Conservation (phyloP, 73 alveolate species). For the Paramecium pentaurelia region DNA sequence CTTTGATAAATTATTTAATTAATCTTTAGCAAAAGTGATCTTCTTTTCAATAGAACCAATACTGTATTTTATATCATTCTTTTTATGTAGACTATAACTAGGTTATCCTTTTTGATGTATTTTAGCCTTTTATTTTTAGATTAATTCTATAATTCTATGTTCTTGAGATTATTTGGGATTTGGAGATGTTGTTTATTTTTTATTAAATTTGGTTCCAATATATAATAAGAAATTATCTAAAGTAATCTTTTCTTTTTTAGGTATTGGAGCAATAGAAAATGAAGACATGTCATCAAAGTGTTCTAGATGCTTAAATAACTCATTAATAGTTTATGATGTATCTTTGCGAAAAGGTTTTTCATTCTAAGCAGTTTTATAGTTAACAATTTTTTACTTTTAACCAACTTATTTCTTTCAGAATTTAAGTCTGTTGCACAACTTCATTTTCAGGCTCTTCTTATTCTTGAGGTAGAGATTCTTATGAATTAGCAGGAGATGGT, state of each 20-base stretch:
- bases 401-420: neutral
- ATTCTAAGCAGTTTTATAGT: neutral
- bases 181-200: neutral
- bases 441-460: neutral
- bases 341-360: neutral
- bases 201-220: neutral
- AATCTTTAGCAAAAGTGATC: neutral
- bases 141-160: neutral
- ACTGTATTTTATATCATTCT: neutral
- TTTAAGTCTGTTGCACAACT: neutral
- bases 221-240: neutral
- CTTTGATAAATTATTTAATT: neutral
- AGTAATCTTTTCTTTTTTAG: neutral
- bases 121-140: neutral
- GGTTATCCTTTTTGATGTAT: neutral
- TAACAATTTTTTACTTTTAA: neutral
- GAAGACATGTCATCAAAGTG: neutral
- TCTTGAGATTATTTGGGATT: neutral
- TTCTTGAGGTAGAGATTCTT: neutral
- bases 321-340: neutral
- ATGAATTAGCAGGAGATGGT: constrained; percentile 46
- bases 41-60: neutral
- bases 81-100: neutral
- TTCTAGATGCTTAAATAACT: neutral
- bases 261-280: neutral